Base-by-base conservation (phyloP, 495 filamentous ascomycete genomes). In the Cryomyces minteri region DNA sequence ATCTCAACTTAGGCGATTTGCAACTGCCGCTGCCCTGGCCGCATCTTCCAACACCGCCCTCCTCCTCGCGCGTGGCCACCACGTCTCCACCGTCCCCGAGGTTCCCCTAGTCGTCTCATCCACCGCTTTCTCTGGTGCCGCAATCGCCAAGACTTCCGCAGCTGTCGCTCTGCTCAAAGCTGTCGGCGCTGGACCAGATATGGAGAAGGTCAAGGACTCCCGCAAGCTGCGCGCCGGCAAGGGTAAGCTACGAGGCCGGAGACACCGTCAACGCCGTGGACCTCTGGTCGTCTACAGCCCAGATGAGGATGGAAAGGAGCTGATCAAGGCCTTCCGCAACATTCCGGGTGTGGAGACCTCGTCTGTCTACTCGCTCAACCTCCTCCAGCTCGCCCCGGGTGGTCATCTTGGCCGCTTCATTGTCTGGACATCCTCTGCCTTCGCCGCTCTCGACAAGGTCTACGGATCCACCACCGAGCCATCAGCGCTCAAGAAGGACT, bases 351-450 rank as follows among this genome's bases (percentile, higher is more conserved):
- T 96, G 55, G 90, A 98, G 81, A 95, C 87, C 52, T 88, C 73
- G 61, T 79, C 86, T 46, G 90, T 98, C 64, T 88, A 80, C 70
- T 73, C 85, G 49, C 77, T 98, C 56, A 98, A 98, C 76, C 88
- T 98, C 59, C 82, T 98, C 62, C 90, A 96, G 71, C 84, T 98
- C 62, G 90, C 90, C 52, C 90, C 90, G 48, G 90, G 90, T 75
- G 90, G 90, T 58, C 90, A 98, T 70, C 84, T 98, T 61, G 90
- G 90, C 58, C 92, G 90, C 61, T 98, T 98, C 78, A 75, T 96
- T 66, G 75, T 98, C 74, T 98, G 90, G 90, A 88, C 90, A 54
- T 94, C 92, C 48, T 75, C 85, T 50, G 90, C 90, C 43, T 95
- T 98, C 74, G 75, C 85, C 67, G 84, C 90, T 51, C 83, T 98